Percentiles rank a stretch among this genome's conserved stretches.
Evolutionary conservation across 208 protist genomes (phyloP).

Genomic region (Angomonas deanei): DNA sequence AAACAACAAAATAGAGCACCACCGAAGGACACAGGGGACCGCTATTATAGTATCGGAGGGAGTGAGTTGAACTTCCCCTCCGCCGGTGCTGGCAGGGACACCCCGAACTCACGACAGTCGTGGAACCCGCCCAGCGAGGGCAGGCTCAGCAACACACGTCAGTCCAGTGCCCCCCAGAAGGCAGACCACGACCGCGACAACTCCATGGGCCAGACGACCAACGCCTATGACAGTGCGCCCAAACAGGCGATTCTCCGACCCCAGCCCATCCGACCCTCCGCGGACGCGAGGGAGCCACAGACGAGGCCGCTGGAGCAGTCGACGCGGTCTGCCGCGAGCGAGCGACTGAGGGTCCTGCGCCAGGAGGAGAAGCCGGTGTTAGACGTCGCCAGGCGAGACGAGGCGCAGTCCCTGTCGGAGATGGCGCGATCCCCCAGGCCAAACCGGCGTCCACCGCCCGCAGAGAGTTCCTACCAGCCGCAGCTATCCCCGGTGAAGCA

Average conservation of each 20-base stretch:
- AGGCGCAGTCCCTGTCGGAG: neutral
- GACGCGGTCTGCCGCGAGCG: too few species aligned
- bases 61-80: too few species aligned
- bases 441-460: neutral
- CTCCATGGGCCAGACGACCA: neutral
- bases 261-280: neutral
- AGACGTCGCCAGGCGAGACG: too few species aligned
- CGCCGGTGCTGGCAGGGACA: too few species aligned
- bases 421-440: neutral
- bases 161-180: neutral
- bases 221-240: neutral
- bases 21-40: neutral
- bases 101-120: neutral
- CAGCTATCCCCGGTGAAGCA: neutral
- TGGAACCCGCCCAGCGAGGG: neutral
- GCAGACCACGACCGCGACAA: neutral
- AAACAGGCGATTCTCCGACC: neutral
- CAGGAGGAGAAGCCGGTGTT: too few species aligned
- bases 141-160: neutral
- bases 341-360: too few species aligned
- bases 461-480: conserved; percentile 4
- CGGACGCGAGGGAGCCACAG: neutral
- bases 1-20: too few species aligned
- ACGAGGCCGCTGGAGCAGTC: conserved; percentile 1
- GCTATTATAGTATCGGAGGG: neutral